Conservation (phyloP, 108 stramenopile species). For the Nannochloropsis gaditana region DNA sequence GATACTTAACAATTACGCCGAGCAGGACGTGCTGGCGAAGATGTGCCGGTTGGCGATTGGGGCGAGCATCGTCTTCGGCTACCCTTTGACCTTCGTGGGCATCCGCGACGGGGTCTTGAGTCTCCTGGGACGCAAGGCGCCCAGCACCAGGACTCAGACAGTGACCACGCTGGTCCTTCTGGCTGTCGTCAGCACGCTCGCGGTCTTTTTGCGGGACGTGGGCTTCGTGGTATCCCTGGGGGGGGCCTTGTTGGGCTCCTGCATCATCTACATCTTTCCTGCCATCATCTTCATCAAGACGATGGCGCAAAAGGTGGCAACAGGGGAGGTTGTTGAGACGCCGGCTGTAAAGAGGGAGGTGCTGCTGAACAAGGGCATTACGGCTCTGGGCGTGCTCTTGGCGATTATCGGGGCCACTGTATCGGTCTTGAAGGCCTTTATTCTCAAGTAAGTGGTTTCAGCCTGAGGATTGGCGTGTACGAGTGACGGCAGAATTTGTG, state of each 20-base stretch:
- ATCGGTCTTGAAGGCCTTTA: slow-evolving; percentile 44
- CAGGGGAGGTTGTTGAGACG: background rate
- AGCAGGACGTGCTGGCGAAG: slow-evolving; percentile 68
- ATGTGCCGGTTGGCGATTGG: slow-evolving; percentile 82
- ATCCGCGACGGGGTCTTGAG: slow-evolving; percentile 33
- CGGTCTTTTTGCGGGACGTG: slow-evolving; percentile 68
- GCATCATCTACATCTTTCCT: slow-evolving; percentile 74
- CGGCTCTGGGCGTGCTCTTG: slow-evolving; percentile 34
- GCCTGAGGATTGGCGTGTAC: no score
- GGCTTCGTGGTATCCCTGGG: slow-evolving; percentile 81
- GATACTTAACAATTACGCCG: slow-evolving; percentile 87
- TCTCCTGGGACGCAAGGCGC: background rate
- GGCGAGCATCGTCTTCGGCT: slow-evolving; percentile 75
- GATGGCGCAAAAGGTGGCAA: slow-evolving; percentile 25
- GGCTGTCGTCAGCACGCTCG: slow-evolving; percentile 22
- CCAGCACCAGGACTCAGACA: background rate
- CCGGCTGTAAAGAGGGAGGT: slow-evolving; percentile 28
- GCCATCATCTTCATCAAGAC: slow-evolving; percentile 59
- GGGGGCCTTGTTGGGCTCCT: slow-evolving; percentile 69
- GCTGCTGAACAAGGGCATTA: slow-evolving; percentile 33
- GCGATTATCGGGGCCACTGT: slow-evolving; percentile 39
- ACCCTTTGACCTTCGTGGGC: slow-evolving; percentile 71
- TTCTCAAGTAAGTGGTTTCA: background rate
- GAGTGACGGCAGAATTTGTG: no score
- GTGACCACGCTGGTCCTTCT: slow-evolving; percentile 34